Percentiles rank a stretch among this genome's conserved stretches.
phyloP scores from a whole-genome alignment of 345 rosid species.

The Lumnitzera littorea region DNA sequence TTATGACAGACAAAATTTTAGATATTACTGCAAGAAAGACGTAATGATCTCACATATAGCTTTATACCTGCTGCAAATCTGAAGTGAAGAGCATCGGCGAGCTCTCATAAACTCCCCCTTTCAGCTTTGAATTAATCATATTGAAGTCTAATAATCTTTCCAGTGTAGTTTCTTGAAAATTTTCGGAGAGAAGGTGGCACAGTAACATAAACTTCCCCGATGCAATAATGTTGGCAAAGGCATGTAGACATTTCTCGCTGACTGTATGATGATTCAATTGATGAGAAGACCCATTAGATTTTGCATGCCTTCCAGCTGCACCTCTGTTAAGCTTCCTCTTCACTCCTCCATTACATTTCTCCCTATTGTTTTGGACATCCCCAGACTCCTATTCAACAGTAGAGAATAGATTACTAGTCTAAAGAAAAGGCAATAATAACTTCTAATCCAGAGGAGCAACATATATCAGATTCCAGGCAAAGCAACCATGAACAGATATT shows the following conservation, averaged over 20 bases:
- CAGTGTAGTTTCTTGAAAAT: conserved; percentile 56
- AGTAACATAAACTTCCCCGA: conserved; percentile 70
- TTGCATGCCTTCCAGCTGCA: conserved; percentile 25
- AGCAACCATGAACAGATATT: not conserved
- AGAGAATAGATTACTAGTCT: not conserved
- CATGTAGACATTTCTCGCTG: conserved; percentile 54
- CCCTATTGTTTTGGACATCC: conserved; percentile 20
- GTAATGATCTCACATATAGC: not conserved
- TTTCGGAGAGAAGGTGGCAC: conserved; percentile 62
- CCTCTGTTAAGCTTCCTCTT: conserved; percentile 28
- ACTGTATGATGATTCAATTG: conserved; percentile 26
- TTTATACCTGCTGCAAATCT: conserved; percentile 63
- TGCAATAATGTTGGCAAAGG: conserved; percentile 48
- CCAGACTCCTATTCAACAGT: conserved; percentile 39
- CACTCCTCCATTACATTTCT: conserved; percentile 14
- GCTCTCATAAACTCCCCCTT: conserved; percentile 63
- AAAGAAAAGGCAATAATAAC: too few species aligned
- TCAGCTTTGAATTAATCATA: conserved; percentile 62
- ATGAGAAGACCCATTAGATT: conserved; percentile 26
- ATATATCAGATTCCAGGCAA: not conserved
- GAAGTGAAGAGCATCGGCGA: conserved; percentile 51
- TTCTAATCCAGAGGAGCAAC: too few species aligned
- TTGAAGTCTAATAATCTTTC: conserved; percentile 44
- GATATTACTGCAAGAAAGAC: too few species aligned
- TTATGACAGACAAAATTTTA: too few species aligned